Base-by-base conservation (phyloP, 2,329 filamentous ascomycete species). In the Scedosporium boydii region DNA sequence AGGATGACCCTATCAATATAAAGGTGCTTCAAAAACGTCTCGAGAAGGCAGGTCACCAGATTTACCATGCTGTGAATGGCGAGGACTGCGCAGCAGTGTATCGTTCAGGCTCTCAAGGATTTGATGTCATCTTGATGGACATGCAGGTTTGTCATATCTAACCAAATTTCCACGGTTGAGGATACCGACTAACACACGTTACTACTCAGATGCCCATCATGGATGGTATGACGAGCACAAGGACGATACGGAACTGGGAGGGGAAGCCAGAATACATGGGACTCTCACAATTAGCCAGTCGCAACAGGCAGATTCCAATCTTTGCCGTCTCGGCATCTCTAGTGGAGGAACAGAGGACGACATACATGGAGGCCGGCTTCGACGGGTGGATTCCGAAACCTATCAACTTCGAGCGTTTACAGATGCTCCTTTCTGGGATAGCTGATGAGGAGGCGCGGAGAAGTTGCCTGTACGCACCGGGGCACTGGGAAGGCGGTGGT, bases 321-420 rank as follows among this genome's bases (percentile, higher is more conserved):
- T 91, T 96, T 67, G 92, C 91, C 0, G 91, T 96, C 0, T 96
- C 91, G 0, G 91, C 92, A 6, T 93, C 90, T 0, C 77, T 96
- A 1, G 70, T 89, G 1, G 92, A 96, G 71, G 82, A 79, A 18
- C 83, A 92, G 55, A 82, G 78, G 59, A 78, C 87, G 48, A 82
- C 75, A 0, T 96, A 96, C 67, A 82, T 91, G 53, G 80, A 89
- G 55, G 86, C 86, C 6, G 92, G 92, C 0, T 96, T 96, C 67
- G 91, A 96, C 67, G 92, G 89, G 26, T 96, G 91, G 91, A 92
- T 96, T 27, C 77, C 96, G 63, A 96, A 96, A 69, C 91, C 91
- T 0, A 89, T 96, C 55, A 87, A 93, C 64, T 96, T 96, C 70
- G 84, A 86, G 67, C 82, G 91, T 7, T 78, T 96, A 0, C 85